Base-by-base conservation (phyloP, 2,329 filamentous ascomycete genomes). In the Colletotrichum sp. region DNA sequence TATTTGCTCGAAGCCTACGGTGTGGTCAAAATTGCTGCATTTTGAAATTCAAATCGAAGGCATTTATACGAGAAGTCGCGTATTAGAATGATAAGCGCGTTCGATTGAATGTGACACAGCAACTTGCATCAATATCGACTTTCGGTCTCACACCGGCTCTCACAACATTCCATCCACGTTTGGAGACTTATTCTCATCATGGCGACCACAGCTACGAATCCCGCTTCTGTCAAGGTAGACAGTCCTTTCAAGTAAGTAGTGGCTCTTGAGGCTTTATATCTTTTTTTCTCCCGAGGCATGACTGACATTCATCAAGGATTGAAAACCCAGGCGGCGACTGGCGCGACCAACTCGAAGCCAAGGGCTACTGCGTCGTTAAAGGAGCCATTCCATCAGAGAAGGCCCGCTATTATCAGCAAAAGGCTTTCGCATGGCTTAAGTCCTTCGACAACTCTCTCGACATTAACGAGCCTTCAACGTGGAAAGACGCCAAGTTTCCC, bases 221-320 rank as follows among this genome's bases (percentile, higher is more conserved):
- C 55, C 8, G 55, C 55, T 3, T 59, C 24, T 28, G 24, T 59
- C 8, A 59, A 59, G 55, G 55, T 59, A 0, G 24, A 59, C 15
- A 59, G 55, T 1, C 55, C 55, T 59, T 59, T 59, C 24, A 59
- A 28, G 55, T 28, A 4, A 59, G 52, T 5, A 8, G 8, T 15
- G 6, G 2, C n/a, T 6, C 18, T 6, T 6, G 9, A n/a, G 5
- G 3, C 1, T 57, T 24, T 13, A 8, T 13, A 0, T 13, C 2
- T 26, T 2, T 16, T 57, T 6, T 16, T 1, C 16, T 57, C 6
- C 16, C 8, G 55, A 24, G 26, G 26, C 15, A 59, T 59, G 55
- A 59, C 55, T 28, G 24, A 59, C 8, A 16, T 59, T 12, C 16
- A 18, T 28, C 12, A 28, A 59, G 55, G 8, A 59, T 59, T 1